Evolutionary conservation across 2,329 filamentous ascomycete genomes (phyloP).

Genomic region (Aspergillus versicolor): DNA sequence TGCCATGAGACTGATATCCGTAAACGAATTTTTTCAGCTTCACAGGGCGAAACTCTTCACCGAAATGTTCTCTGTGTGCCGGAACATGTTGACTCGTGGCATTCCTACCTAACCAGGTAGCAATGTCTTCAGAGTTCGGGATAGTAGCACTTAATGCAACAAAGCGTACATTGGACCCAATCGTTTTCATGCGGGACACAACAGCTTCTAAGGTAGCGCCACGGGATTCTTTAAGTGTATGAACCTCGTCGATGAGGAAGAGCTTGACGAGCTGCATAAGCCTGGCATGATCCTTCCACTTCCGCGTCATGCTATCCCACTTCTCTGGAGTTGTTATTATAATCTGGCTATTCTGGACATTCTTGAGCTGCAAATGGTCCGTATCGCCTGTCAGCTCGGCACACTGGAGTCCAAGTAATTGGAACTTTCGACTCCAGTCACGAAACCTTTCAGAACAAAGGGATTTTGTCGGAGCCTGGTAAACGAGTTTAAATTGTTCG

Average conservation of each 20-base stretch:
- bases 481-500: constrained; percentile 75
- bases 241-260: constrained; percentile 84
- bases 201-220: constrained; percentile 81
- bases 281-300: constrained; percentile 77
- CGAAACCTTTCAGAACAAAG: constrained; percentile 73
- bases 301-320: constrained; percentile 85
- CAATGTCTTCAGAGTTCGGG: constrained; percentile 78
- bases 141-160: constrained; percentile 80
- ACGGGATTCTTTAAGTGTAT: constrained; percentile 76
- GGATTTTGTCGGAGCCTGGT: constrained; percentile 81
- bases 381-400: constrained; percentile 83
- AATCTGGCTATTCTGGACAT: constrained; percentile 72
- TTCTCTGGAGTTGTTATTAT: constrained; percentile 89
- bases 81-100: constrained; percentile 59
- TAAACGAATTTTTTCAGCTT: constrained; percentile 74
- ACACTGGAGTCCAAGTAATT: constrained; percentile 64
- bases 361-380: constrained; percentile 62
- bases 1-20: constrained; percentile 63
- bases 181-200: constrained; percentile 82
- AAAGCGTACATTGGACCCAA: constrained; percentile 73
- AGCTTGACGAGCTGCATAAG: constrained; percentile 74
- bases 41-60: constrained; percentile 77
- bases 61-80: constrained; percentile 68
- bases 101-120: constrained; percentile 72
- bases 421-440: constrained; percentile 78